These are phyloP conservation scores for Citrus medica DNA, from an alignment of 345 rosid species.

Conservation along the genomic window DNA sequence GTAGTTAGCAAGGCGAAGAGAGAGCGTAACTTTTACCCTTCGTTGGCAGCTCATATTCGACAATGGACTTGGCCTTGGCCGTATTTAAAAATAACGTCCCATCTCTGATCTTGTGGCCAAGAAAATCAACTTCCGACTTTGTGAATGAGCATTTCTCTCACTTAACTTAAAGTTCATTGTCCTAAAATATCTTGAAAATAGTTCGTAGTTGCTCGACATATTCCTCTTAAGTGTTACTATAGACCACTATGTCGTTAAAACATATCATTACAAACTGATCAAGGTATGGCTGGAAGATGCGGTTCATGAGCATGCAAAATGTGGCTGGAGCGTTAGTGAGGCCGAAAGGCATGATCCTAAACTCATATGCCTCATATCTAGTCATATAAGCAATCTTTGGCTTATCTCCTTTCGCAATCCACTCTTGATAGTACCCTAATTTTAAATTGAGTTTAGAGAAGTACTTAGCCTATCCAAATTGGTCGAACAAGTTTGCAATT, in stretches of 20 bases:
- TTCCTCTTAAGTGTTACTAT: neutral
- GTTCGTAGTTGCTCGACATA: accelerated
- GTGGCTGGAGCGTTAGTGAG: neutral
- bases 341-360: neutral
- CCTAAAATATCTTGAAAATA: neutral
- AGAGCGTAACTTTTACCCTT: neutral
- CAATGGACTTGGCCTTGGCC: neutral
- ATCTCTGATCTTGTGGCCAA: neutral
- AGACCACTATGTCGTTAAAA: neutral
- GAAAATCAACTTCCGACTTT: neutral
- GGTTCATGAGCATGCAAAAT: too few species aligned
- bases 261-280: too few species aligned
- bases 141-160: neutral
- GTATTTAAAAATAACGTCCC: neutral
- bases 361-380: neutral
- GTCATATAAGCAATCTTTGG: neutral
- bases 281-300: accelerated
- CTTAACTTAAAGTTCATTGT: neutral
- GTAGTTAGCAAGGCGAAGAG: neutral
- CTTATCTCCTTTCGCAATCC: neutral
- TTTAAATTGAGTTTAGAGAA: neutral
- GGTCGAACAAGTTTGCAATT: neutral
- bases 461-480: neutral
- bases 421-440: neutral
- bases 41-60: neutral